phyloP scores from a whole-genome alignment of 768 basidiomycete species.

The Amanita phalloides region DNA sequence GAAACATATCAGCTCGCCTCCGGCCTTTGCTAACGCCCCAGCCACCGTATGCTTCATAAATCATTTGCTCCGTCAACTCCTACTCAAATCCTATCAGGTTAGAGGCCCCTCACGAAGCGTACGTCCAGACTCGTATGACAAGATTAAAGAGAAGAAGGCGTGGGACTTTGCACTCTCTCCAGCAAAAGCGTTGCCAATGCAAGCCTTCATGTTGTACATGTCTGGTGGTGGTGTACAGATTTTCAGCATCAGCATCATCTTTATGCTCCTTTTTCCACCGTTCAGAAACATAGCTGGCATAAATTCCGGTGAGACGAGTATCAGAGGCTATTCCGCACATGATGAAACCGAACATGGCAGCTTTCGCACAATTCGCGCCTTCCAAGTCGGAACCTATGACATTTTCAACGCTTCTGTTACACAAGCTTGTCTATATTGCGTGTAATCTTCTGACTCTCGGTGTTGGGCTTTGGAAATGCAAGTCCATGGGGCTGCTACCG shows the following conservation, averaged over 20 bases:
- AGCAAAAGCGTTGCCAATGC: conserved; percentile 91
- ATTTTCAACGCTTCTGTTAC: conserved; percentile 47
- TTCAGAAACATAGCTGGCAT: conserved; percentile 77
- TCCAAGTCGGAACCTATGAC: conserved; percentile 43
- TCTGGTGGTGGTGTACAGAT: conserved; percentile 93
- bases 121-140: conserved; percentile 41
- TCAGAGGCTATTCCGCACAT: neutral
- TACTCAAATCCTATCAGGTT: conserved; percentile 24
- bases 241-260: conserved; percentile 93
- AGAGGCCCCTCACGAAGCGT: conserved; percentile 25
- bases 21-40: neutral
- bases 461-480: conserved; percentile 90
- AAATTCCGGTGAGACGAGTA: conserved; percentile 52
- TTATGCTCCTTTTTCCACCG: conserved; percentile 82
- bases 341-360: conserved; percentile 20
- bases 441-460: conserved; percentile 72
- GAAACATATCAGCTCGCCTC: conserved; percentile 2
- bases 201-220: conserved; percentile 98
- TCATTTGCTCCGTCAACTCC: neutral
- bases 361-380: conserved; percentile 68
- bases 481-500: conserved; percentile 84
- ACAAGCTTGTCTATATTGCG: conserved; percentile 59
- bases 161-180: conserved; percentile 82
- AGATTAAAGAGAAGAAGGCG: conserved; percentile 67
- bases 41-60: neutral